Percentiles rank a stretch among this genome's conserved stretches.
Conservation (phyloP, 768 basidiomycete species). For the Goffeauzyma gilvescens region DNA sequence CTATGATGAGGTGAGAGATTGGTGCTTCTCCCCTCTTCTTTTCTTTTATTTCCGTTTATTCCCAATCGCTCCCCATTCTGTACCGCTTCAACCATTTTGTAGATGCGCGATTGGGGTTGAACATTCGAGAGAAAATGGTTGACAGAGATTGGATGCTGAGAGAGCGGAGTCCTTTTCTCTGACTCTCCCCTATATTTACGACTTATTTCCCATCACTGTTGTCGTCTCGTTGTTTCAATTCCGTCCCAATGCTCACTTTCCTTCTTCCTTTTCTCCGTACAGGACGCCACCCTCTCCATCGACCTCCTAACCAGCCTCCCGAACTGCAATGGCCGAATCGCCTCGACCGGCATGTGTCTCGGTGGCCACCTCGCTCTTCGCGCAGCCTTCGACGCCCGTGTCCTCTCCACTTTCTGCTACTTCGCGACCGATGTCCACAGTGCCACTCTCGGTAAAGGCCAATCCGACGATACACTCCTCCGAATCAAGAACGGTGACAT, state of each 20-base stretch:
- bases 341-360: slow-evolving; percentile 30
- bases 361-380: slow-evolving; percentile 32
- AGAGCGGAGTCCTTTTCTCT: too few relatives aligned
- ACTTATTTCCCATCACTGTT: too few relatives aligned
- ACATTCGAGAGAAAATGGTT: too few relatives aligned
- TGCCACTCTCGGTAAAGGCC: slow-evolving; percentile 66
- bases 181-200: too few relatives aligned
- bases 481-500: slow-evolving; percentile 59
- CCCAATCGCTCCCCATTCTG: too few relatives aligned
- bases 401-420: slow-evolving; percentile 73
- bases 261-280: not conserved
- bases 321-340: slow-evolving; percentile 84
- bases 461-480: slow-evolving; percentile 56
- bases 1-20: slow-evolving; percentile 55
- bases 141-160: too few relatives aligned
- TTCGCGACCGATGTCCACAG: slow-evolving; percentile 85
- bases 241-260: not conserved
- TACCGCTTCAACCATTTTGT: too few relatives aligned
- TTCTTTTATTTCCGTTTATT: too few relatives aligned
- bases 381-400: slow-evolving; percentile 73
- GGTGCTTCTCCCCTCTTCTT: not conserved
- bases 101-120: too few relatives aligned
- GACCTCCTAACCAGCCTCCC: slow-evolving; percentile 52
- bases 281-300: slow-evolving; percentile 63
- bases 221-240: not conserved